Evolutionary conservation across 1,284 basidiomycete species (phyloP).

Genomic region (Entoloma clypeatum): DNA sequence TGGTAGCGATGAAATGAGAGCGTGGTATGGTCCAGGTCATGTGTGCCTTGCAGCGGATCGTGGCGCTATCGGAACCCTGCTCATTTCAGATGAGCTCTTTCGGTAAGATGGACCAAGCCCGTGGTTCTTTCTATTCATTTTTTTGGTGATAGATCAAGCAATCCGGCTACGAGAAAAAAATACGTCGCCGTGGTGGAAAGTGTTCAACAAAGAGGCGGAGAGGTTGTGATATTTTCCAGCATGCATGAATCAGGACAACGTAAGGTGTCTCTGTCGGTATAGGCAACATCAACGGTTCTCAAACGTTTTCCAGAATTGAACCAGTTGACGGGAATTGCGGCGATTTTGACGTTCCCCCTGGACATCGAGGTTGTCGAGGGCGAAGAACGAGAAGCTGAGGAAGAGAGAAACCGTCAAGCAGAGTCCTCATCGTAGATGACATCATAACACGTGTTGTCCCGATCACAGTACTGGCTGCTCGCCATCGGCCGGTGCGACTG

Average conservation of each 20-base stretch:
- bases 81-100: slow-evolving; percentile 96
- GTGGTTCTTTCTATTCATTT: neutral
- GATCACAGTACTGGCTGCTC: slow-evolving; percentile 11
- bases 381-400: slow-evolving; percentile 70
- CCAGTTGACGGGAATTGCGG: slow-evolving; percentile 92
- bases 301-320: slow-evolving; percentile 71
- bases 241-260: slow-evolving; percentile 99
- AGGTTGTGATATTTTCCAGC: slow-evolving; percentile 95
- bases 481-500: slow-evolving; percentile 14
- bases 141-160: slow-evolving; percentile 50
- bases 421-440: slow-evolving; percentile 15
- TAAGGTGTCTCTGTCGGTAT: slow-evolving; percentile 38
- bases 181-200: slow-evolving; percentile 91
- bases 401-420: slow-evolving; percentile 42
- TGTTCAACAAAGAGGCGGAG: slow-evolving; percentile 85
- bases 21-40: slow-evolving; percentile 98
- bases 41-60: slow-evolving; percentile 89
- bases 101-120: slow-evolving; percentile 45
- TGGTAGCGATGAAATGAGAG: slow-evolving; percentile 88
- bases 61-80: slow-evolving; percentile 89
- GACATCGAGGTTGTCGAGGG: slow-evolving; percentile 93
- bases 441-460: slow-evolving; percentile 18
- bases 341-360: slow-evolving; percentile 93
- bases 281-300: slow-evolving; percentile 3
- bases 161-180: slow-evolving; percentile 72